phyloP scores from a whole-genome alignment of 768 basidiomycete genomes.

The Boletus fagicola region DNA sequence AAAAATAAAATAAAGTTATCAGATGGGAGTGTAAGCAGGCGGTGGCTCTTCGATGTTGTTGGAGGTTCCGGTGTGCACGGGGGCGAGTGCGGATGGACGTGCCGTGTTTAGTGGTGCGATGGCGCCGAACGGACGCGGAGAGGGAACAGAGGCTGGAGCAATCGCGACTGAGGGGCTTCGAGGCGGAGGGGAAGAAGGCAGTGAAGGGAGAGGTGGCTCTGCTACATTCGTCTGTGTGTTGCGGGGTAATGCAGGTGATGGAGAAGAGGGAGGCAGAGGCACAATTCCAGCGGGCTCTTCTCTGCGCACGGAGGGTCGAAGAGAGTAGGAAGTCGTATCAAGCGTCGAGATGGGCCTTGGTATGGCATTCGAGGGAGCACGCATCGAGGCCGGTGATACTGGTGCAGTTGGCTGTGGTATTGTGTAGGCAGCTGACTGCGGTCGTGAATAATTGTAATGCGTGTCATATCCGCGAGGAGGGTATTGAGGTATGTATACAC shows the following conservation, averaged over 20 bases:
- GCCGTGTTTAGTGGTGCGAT: not conserved
- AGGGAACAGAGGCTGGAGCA: not conserved
- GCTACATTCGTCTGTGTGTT: not conserved
- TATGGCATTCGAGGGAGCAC: not conserved
- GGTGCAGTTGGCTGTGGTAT: not conserved
- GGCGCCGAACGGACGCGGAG: not conserved
- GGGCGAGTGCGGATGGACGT: slow-evolving; percentile 3
- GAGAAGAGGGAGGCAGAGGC: not conserved
- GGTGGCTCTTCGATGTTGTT: slow-evolving; percentile 20
- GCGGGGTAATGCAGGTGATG: not conserved
- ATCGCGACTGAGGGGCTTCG: not conserved
- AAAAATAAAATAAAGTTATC: not conserved
- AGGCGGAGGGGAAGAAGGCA: not conserved
- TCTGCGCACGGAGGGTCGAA: slow-evolving; percentile 2
- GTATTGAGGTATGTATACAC: slow-evolving; percentile 2
- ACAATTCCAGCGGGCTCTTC: not conserved
- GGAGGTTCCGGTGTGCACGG: slow-evolving; percentile 15
- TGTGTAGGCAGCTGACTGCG: not conserved
- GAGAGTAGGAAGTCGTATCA: not conserved
- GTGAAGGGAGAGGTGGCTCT: not conserved
- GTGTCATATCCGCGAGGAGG: slow-evolving; percentile 7
- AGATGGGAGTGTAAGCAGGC: slow-evolving; percentile 27
- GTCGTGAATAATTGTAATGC: not conserved
- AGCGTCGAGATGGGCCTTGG: slow-evolving; percentile 3
- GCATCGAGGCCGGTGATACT: slow-evolving; percentile 1